phyloP scores from a whole-genome alignment of 1,139 yeast species.

The Scheffersomyces stambukii region DNA sequence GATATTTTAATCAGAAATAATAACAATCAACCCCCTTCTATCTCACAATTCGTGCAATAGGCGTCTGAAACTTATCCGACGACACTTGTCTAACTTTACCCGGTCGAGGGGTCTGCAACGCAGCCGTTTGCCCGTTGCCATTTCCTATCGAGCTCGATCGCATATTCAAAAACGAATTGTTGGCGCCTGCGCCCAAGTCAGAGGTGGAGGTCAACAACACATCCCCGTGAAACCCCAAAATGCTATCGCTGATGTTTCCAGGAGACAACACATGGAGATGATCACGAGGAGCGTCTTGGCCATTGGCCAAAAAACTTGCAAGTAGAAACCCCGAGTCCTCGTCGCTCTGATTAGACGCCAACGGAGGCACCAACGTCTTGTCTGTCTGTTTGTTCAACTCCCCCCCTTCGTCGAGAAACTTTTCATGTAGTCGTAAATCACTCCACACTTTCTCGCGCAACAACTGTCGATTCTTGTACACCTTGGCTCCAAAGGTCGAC shows the following conservation, averaged over 20 bases:
- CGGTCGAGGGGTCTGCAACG: slow-evolving; percentile 36
- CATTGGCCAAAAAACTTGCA: slow-evolving; percentile 4
- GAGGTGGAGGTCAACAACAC: slow-evolving; percentile 16
- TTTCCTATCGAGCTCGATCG: slow-evolving; percentile 16
- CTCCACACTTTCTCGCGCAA: slow-evolving; percentile 33
- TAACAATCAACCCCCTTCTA: too few relatives aligned
- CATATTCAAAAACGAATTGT: slow-evolving; percentile 23
- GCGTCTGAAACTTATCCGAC: slow-evolving; percentile 42
- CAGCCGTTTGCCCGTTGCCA: slow-evolving; percentile 7
- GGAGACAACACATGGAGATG: too few relatives aligned
- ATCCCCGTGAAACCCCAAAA: slow-evolving; percentile 7
- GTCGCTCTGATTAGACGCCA: slow-evolving; percentile 15
- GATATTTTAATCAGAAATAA: too few relatives aligned
- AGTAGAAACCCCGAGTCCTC: slow-evolving; percentile 7
- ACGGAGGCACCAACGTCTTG: slow-evolving; percentile 27
- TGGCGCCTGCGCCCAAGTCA: slow-evolving; percentile 25
- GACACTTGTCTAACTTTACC: slow-evolving; percentile 37
- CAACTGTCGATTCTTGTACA: slow-evolving; percentile 29
- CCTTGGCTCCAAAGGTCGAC: slow-evolving; percentile 36
- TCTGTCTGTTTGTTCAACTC: slow-evolving; percentile 21
- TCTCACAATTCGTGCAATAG: slow-evolving; percentile 36
- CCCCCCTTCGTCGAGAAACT: slow-evolving; percentile 23
- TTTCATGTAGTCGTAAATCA: slow-evolving; percentile 29
- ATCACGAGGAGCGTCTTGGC: slow-evolving; percentile 15
- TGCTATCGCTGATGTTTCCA: slow-evolving; percentile 35